phyloP scores from a whole-genome alignment of 1,284 basidiomycete species.

The Polyporus tsugae region DNA sequence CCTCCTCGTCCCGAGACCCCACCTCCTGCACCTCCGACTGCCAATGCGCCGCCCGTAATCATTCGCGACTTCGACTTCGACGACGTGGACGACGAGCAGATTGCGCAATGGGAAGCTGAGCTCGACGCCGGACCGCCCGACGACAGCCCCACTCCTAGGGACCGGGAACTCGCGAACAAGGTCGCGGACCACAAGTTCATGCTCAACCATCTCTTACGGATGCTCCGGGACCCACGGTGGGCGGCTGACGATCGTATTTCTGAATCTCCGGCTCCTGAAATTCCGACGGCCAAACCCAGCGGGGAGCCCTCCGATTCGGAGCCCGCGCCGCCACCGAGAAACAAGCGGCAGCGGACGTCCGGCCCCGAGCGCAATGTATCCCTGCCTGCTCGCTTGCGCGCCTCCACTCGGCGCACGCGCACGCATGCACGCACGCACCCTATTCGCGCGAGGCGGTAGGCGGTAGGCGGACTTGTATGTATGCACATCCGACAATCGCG shows the following conservation, averaged over 20 bases:
- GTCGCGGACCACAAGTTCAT: neutral
- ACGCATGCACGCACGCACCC: neutral
- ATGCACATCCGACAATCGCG: no score
- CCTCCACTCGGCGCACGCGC: neutral
- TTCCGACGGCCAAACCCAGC: neutral
- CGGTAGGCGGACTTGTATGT: no score
- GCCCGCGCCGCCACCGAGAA: neutral
- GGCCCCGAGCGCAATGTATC: neutral
- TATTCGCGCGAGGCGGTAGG: neutral
- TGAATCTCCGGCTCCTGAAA: neutral
- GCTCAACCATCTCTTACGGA: neutral
- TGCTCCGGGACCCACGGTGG: neutral
- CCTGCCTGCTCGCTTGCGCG: neutral
- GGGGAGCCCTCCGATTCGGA: neutral
- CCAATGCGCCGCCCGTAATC: no score
- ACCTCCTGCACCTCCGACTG: no score
- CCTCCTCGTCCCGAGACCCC: no score
- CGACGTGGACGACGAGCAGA: neutral
- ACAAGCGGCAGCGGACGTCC: conserved; percentile 2
- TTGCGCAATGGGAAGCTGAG: neutral
- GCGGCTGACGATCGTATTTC: neutral
- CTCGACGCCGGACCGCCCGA: neutral
- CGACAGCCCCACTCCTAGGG: neutral
- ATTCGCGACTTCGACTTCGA: neutral
- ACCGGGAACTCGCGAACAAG: neutral